Base-by-base conservation (phyloP, 352 stramenopile genomes). In the Globisporangium acanthophoron region DNA sequence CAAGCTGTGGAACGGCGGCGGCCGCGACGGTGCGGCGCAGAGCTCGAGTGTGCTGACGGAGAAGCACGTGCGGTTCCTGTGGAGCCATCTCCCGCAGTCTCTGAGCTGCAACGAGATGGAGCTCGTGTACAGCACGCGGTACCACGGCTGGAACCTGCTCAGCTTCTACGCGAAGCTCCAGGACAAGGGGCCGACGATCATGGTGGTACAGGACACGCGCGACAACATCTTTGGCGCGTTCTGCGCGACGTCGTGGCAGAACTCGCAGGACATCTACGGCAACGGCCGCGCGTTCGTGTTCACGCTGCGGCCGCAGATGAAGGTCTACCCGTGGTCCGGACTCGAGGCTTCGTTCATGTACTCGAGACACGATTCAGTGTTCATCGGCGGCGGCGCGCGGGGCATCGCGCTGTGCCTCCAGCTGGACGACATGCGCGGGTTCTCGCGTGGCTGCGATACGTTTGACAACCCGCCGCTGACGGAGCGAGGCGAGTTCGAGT, bases 281-380 rank as follows among this genome's bases (percentile, higher is more conserved):
- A 92, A 92, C 44, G 82, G 82, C 3, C 74, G 82, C 16, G 76
- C 78, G 27, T 92, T 92, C 41, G 82, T 90, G 46, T 90, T 92
- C 58, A 77, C 73, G 4, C 58, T 90, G n/a, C 74, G 77, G 0
- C 69, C 79, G 6, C 67, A 77, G 15, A 80, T 87, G 75, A 62
- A 70, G 0, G 70, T 74, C 31, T 85, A 78, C 53, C 53, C 62
- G 39, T 92, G 82, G 82, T 84, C 76, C 0, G 82, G 79, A 2
- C 59, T 82, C 7, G 76, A 92, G 53, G 77, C 67, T 40, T 86
- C 78, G 21, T 92, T 89, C 65, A 85, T 92, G 76, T 89, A 88
- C 54, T 66, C 69, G 8, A 69, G 70, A 1, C 70, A 57, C 24
- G 69, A 88, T 20, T 65, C 77, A 0, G 62, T 92, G 24, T 83